Conservation (phyloP, 495 filamentous ascomycete species). For the Aspergillus hancockii region DNA sequence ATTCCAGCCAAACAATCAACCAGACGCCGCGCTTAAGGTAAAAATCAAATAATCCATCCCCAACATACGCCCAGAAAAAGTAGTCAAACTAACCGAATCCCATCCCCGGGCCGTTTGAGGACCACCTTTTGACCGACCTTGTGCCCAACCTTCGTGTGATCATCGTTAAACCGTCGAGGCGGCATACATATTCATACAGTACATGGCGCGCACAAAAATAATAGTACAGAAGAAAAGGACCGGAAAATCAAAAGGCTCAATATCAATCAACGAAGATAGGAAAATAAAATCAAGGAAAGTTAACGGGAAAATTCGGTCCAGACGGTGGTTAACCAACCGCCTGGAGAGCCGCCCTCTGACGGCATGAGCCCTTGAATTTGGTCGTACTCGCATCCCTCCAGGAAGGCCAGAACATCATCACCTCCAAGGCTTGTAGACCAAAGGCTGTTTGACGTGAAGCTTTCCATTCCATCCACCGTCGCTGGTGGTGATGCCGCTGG, state of each 20-base stretch:
- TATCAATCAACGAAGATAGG: slow-evolving; percentile 5
- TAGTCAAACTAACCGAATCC: slow-evolving; percentile 1
- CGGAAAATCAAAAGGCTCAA: background rate
- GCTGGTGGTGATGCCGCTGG: slow-evolving; percentile 40
- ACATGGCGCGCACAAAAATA: slow-evolving; percentile 18
- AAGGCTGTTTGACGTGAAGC: slow-evolving; percentile 28
- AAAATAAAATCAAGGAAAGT: slow-evolving; percentile 9
- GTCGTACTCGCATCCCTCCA: slow-evolving; percentile 47
- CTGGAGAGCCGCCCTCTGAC: slow-evolving; percentile 38
- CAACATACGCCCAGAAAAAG: slow-evolving; percentile 9
- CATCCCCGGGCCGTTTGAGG: slow-evolving; percentile 2
- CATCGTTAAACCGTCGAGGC: slow-evolving; percentile 16
- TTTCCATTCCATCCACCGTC: slow-evolving; percentile 35
- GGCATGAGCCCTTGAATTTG: slow-evolving; percentile 33
- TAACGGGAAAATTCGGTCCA: slow-evolving; percentile 41
- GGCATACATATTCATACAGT: slow-evolving; percentile 24
- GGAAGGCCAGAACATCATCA: slow-evolving; percentile 49
- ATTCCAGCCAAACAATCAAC: slow-evolving; percentile 3
- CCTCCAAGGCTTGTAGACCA: slow-evolving; percentile 44
- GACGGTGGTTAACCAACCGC: slow-evolving; percentile 44
- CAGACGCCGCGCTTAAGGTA: slow-evolving; percentile 18
- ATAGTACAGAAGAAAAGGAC: slow-evolving; percentile 21
- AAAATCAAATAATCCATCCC: slow-evolving; percentile 3
- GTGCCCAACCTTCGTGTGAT: slow-evolving; percentile 15
- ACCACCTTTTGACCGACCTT: slow-evolving; percentile 8